Conservation (phyloP, 805 yeast species). For the Candida orba region DNA sequence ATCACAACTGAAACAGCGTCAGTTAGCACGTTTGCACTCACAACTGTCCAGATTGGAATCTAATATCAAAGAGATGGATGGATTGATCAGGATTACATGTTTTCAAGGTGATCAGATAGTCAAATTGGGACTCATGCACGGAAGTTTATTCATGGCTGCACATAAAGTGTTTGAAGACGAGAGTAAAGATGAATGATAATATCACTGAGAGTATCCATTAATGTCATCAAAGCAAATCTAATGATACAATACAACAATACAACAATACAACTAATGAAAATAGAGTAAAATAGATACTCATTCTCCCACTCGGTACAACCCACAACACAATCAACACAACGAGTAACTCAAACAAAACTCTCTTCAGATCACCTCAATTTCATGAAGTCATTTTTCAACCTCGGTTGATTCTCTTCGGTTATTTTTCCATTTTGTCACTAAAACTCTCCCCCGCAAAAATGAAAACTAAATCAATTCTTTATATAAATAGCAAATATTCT, state of each 20-base stretch:
- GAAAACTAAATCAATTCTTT: background rate
- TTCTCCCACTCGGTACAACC: background rate
- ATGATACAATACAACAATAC: background rate
- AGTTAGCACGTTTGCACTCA: conserved; percentile 42
- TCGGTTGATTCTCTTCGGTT: too few relatives aligned
- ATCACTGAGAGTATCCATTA: too few relatives aligned
- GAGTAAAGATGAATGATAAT: background rate
- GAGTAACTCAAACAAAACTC: too few relatives aligned
- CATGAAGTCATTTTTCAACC: too few relatives aligned
- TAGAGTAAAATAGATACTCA: background rate
- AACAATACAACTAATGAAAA: background rate
- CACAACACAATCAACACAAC: too few relatives aligned
- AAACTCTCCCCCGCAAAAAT: too few relatives aligned
- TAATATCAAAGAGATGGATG: conserved; percentile 46
- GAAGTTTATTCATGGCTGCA: conserved; percentile 34
- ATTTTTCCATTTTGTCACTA: too few relatives aligned
- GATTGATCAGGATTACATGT: conserved; percentile 40
- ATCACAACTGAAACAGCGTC: conserved; percentile 30
- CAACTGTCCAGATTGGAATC: conserved; percentile 52
- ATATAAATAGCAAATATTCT: background rate
- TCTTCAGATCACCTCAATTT: too few relatives aligned
- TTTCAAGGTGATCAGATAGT: conserved; percentile 47
- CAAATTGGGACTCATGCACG: conserved; percentile 50
- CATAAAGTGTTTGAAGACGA: conserved; percentile 23
- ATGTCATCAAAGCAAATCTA: too few relatives aligned